These are phyloP conservation scores for Boletellus ananiceps DNA, from an alignment of 768 basidiomycete genomes.

Conservation along the genomic window DNA sequence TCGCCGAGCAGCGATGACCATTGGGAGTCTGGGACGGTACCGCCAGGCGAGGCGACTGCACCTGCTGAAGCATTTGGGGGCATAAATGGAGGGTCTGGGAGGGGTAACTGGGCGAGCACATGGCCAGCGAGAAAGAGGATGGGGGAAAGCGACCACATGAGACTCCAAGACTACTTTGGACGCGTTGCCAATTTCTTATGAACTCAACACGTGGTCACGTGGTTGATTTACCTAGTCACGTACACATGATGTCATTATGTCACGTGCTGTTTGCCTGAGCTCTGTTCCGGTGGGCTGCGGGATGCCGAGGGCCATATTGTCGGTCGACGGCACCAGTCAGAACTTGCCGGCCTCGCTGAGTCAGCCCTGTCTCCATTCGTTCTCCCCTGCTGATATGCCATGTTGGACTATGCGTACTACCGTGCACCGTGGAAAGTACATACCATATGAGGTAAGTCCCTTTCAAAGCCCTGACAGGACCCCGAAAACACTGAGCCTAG, in stretches of 20 bases:
- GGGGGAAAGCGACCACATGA: slow-evolving; percentile 20
- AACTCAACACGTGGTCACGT: slow-evolving; percentile 22
- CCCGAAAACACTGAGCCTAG: too few species aligned
- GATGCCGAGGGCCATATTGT: too few species aligned
- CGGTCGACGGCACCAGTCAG: too few species aligned
- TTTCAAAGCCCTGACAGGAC: too few species aligned
- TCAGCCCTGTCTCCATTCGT: too few species aligned
- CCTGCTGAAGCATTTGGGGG: slow-evolving; percentile 60
- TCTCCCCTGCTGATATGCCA: too few species aligned
- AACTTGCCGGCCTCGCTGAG: too few species aligned
- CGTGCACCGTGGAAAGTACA: too few species aligned
- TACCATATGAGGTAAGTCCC: too few species aligned
- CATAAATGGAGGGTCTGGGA: slow-evolving; percentile 60
- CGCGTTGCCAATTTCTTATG: neutral
- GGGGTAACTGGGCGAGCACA: slow-evolving; percentile 51
- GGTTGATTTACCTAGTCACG: slow-evolving; percentile 10
- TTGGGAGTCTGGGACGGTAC: slow-evolving; percentile 57
- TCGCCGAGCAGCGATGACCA: slow-evolving; percentile 82
- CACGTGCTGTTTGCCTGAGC: too few species aligned
- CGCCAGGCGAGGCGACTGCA: slow-evolving; percentile 40
- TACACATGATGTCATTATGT: slow-evolving; percentile 12
- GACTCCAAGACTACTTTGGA: neutral
- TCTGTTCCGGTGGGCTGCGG: too few species aligned
- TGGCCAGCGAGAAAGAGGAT: slow-evolving; percentile 22
- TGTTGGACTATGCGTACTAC: too few species aligned